Base-by-base conservation (phyloP, 495 filamentous ascomycete species). In the Pseudomonodictys pantanalensis region DNA sequence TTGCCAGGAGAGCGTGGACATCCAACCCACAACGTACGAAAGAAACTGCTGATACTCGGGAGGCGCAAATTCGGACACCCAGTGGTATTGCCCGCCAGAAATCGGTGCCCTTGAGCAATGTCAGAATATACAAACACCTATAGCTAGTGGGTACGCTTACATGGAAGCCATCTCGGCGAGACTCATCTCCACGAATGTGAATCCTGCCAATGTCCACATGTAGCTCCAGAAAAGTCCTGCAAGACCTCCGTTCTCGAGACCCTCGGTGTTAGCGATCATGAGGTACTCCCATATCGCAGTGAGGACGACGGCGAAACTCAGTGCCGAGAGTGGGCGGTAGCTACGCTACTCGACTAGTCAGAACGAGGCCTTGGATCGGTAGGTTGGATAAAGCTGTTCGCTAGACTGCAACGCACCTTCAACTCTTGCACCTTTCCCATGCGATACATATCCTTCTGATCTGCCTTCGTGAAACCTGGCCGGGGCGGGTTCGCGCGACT, bases 51-150 rank as follows among this genome's bases (percentile, higher is more conserved):
- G 70, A 29, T 49, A 51, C 11, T 55, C 61, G 12, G 46, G 59
- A 2, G 79, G 74, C 0, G 79, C 77, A n/a, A 82, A 65, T 71
- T 79, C 78, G 1, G 76, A 75, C 9, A 73, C 73, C 79, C 79
- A 82, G 54, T 81, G 78, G 44, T 82, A 82, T 57, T 82, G 79
- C 1, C 79, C 79, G 73, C 73, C 61, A 12, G 62, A 61, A 1
- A 76, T 81, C 1, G 78, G 78, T 28, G 78, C 78, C 76, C 74
- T 76, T 39, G 11, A 22, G 32, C n/a, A 3, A 25, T 15, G 9
- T 17, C 18, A 38, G n/a, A n/a, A 28, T 12, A 24, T 5, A 24
- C 10, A 53, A 15, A 23, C 15, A 25, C 17, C 30, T 52, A n/a
- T 8, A 18, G 6, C 6, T 11, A 20, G 18, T 12, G 25, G 28